Base-by-base conservation (phyloP, 1,284 basidiomycete species). In the Heterobasidion irregulare region DNA sequence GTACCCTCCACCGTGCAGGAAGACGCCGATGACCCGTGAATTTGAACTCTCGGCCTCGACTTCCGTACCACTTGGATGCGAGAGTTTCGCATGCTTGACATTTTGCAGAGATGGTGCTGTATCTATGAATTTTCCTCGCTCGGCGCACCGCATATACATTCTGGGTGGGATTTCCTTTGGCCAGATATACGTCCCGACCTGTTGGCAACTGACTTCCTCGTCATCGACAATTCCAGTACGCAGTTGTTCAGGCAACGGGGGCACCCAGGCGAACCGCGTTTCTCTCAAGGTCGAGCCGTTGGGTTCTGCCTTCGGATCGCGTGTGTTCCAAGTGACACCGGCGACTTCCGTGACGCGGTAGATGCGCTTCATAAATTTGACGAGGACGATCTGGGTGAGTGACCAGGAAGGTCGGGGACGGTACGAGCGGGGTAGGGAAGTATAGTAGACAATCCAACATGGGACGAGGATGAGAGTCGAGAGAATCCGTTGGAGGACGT, bases 1-100 rank as follows among this genome's bases (percentile, higher is more conserved):
- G 56, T 78, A 80, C 7, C 77, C 78, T 32, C 78, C 77, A 16
- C 78, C 77, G 52, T 80, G 78, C 62, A 78, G 68, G 64, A 75
- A 79, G 9, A 79, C 68, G 2, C 76, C 77, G 35, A 79, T 69
- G 35, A 76, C 34, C 9, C 35, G 52, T 0, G 57, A 50, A 5
- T 72, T 70, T 4, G 65, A 61, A 16, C 60, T 58, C 9, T 58
- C 63, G 1, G 61, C 63, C 5, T 56, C 54, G 10, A 57, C 59
- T 50, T 68, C 63, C 26, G 26, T 26, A 26, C 26, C 26, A 26
- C 26, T 26, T 26, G 26, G 26, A 26, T 26, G 26, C 26, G 26
- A 26, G 6, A 26, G 26, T 26, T 26, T 26, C 26, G 26, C 26
- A 26, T 26, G 26, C 26, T 26, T 5, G 26, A 26, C 6, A 26